These are phyloP conservation scores for Beverwykella pulmonaria DNA, from an alignment of 495 filamentous ascomycete species.

Conservation along the genomic window DNA sequence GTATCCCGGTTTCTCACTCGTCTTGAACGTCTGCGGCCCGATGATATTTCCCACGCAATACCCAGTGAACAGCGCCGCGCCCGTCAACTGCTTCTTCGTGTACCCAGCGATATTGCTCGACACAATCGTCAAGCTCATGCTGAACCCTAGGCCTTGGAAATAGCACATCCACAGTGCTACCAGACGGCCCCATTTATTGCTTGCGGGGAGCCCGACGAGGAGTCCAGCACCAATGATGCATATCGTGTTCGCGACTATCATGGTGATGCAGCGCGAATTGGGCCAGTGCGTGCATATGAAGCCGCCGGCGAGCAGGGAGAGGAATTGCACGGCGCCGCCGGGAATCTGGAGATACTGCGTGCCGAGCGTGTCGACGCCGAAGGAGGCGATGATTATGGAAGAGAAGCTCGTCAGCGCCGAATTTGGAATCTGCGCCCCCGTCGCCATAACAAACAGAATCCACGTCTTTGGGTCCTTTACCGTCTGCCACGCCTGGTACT, in stretches of 20 bases:
- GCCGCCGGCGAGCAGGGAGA: slow-evolving; percentile 45
- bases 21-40: slow-evolving; percentile 58
- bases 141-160: slow-evolving; percentile 50
- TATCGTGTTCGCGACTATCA: slow-evolving; percentile 48
- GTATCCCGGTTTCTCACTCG: slow-evolving; percentile 56
- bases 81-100: slow-evolving; percentile 60
- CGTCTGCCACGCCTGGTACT: slow-evolving; percentile 54
- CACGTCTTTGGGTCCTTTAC: slow-evolving; percentile 54
- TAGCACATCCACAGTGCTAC: slow-evolving; percentile 52
- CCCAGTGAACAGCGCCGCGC: slow-evolving; percentile 54
- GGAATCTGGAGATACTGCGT: slow-evolving; percentile 58
- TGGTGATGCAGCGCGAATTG: slow-evolving; percentile 46
- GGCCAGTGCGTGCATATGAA: slow-evolving; percentile 49
- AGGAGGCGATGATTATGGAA: slow-evolving; percentile 37
- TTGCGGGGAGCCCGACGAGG: slow-evolving; percentile 47
- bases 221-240: slow-evolving; percentile 47
- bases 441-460: slow-evolving; percentile 47
- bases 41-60: slow-evolving; percentile 63
- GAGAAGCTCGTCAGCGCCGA: slow-evolving; percentile 37
- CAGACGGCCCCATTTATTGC: slow-evolving; percentile 57
- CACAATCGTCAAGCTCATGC: slow-evolving; percentile 47
- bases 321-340: slow-evolving; percentile 47
- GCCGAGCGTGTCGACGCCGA: slow-evolving; percentile 59
- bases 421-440: slow-evolving; percentile 41
- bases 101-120: slow-evolving; percentile 56